Percentiles rank a stretch among this genome's conserved stretches.
Conservation (phyloP, 768 basidiomycete species). For the Royoungia palumana region DNA sequence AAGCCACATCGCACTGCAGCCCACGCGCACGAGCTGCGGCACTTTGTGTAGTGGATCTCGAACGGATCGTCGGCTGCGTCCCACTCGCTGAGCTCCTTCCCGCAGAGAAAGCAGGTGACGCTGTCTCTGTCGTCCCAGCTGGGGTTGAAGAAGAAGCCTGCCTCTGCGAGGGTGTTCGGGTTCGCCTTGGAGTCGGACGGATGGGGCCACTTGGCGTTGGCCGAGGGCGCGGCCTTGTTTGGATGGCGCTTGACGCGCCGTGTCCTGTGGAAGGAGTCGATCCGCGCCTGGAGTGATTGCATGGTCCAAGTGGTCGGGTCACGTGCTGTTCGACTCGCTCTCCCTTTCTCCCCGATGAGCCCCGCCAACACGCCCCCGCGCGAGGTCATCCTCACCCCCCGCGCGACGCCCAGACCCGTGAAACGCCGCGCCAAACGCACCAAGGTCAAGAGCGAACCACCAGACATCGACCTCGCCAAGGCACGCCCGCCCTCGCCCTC, state of each 20-base stretch:
- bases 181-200: constrained; percentile 61
- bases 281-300: constrained; percentile 54
- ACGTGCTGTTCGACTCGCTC: constrained; percentile 7
- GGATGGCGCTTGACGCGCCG: constrained; percentile 55
- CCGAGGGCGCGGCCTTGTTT: constrained; percentile 41
- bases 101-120: constrained; percentile 82
- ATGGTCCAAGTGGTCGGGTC: constrained; percentile 31
- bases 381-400: constrained; percentile 46
- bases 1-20: constrained; percentile 75
- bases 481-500: constrained; percentile 72
- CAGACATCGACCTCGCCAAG: constrained; percentile 54
- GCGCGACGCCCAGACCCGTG: constrained; percentile 36
- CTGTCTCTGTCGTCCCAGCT: constrained; percentile 65
- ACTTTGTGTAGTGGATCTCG: constrained; percentile 74
- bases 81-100: constrained; percentile 82
- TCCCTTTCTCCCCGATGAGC: constrained; percentile 33
- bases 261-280: constrained; percentile 66
- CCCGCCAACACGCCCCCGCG: constrained; percentile 57
- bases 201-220: constrained; percentile 76
- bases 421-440: constrained; percentile 31
- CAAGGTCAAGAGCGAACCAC: constrained; percentile 60
- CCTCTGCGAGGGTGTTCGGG: constrained; percentile 73
- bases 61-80: constrained; percentile 82
- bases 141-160: constrained; percentile 86
- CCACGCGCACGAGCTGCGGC: constrained; percentile 70